Evolutionary conservation across 192 early-diverging fungal genomes (phyloP), one percentile per base, ranked within the genome.

Genomic region (Backusella mclennaniae): DNA sequence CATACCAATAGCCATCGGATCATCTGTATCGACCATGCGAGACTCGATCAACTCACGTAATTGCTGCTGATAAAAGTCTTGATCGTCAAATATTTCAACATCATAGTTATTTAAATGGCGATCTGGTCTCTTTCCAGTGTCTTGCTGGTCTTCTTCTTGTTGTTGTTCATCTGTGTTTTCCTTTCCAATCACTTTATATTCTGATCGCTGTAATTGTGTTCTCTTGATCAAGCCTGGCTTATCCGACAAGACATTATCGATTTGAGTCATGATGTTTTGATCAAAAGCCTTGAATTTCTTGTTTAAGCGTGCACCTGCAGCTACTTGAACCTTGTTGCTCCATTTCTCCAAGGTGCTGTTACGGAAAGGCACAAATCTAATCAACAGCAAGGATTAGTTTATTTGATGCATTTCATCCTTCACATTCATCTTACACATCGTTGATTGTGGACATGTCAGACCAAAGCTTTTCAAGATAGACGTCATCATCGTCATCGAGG

Each of bases 251-350:
- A 93, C 26, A 33, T 73, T 76, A 29, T 77, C 71, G 12, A 79
- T 72, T 69, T 83, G 77, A 21, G 75, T 77, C 76, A 80, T 73
- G 49, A 80, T 76, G 33, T 74, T 82, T 82, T 95, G 93, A 85
- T 99, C 95, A 78, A 99, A 92, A 0, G 95, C 95, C 80, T 97
- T 98, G 88, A 99, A 97, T 79, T 97, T 97, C 76, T 97, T 99
- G 79, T 90, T 86, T 42, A 92, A 82, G 0, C 91, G 85, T 11
- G 92, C 85, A 35, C 89, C 90, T 6, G 90, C 88, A 4, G 94
- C 87, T 12, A 91, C 85, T 70, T 92, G 91, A 1, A 96, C 92
- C 78, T 96, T 97, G 82, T 88, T 90, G 78, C 90, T 91, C 97
- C 97, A 99, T 76, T 96, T 98, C 46, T 98, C 97, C 29, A 99